Evolutionary conservation across 495 filamentous ascomycete species (phyloP).

Genomic region (Hypoxylon lienhwacheense): DNA sequence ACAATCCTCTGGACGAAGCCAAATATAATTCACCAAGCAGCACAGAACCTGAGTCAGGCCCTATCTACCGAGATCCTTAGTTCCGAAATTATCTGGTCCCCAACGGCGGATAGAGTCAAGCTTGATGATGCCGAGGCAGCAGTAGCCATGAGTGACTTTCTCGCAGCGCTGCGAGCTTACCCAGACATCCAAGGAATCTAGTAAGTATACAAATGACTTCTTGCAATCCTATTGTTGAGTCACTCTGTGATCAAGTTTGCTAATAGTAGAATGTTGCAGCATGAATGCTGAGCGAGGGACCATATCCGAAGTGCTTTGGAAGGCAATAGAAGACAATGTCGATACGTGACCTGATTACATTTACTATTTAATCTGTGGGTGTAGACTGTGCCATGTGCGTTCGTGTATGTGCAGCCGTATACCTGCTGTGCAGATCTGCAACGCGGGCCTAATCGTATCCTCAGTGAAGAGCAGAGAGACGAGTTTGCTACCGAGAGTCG

Average conservation of each 20-base stretch:
- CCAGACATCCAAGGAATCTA: constrained; percentile 70
- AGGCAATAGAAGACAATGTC: constrained; percentile 51
- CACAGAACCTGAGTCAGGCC: constrained; percentile 59
- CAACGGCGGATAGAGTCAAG: constrained; percentile 72
- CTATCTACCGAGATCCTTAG: constrained; percentile 65
- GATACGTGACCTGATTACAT: constrained; percentile 31
- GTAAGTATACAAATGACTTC: constrained; percentile 13
- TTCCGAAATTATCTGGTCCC: constrained; percentile 81
- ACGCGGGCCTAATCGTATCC: not conserved
- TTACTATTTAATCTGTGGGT: constrained; percentile 19
- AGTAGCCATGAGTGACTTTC: constrained; percentile 55
- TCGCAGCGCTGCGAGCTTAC: constrained; percentile 58
- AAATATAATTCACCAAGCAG: constrained; percentile 63
- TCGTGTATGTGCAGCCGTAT: too few species aligned
- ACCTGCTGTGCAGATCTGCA: too few species aligned
- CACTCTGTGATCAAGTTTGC: not conserved
- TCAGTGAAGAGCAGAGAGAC: constrained; percentile 11
- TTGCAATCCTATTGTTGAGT: too few species aligned
- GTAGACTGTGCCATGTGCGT: constrained; percentile 13
- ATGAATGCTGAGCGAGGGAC: constrained; percentile 56
- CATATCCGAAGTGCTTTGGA: constrained; percentile 52
- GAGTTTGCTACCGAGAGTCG: not conserved
- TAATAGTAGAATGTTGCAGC: constrained; percentile 11
- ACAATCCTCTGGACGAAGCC: constrained; percentile 77
- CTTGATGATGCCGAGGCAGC: constrained; percentile 55